These are phyloP conservation scores for Venturia oleaginea DNA, from an alignment of 2,329 filamentous ascomycete genomes.

Conservation along the genomic window DNA sequence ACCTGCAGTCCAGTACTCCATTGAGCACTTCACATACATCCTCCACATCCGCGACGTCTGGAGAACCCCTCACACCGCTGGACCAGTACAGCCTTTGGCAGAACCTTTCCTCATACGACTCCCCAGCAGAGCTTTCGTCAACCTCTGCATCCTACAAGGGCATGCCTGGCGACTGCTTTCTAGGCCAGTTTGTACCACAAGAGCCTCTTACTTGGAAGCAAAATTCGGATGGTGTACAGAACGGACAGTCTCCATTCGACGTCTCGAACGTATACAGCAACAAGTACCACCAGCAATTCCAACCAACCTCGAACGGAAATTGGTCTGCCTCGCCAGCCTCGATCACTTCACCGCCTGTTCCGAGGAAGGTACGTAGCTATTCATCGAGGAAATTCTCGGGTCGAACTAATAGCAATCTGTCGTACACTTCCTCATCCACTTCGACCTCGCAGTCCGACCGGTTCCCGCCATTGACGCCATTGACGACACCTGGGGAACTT, in stretches of 20 bases:
- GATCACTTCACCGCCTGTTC: not conserved
- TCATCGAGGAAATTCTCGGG: not conserved
- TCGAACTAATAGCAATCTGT: not conserved
- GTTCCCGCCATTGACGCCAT: not conserved
- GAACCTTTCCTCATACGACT: not conserved
- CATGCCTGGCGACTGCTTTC: not conserved
- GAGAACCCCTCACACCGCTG: not conserved
- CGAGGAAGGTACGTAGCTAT: not conserved
- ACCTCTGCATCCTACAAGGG: not conserved
- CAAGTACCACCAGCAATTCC: not conserved
- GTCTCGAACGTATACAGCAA: not conserved
- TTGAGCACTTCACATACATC: not conserved
- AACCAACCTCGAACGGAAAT: not conserved
- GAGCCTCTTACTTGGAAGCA: not conserved
- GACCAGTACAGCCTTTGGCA: not conserved
- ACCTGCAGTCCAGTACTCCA: not conserved
- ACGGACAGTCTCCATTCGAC: not conserved
- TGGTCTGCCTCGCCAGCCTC: not conserved
- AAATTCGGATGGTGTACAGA: not conserved
- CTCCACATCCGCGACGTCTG: not conserved
- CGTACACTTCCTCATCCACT: not conserved
- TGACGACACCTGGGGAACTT: not conserved
- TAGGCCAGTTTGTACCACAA: not conserved
- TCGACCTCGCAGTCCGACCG: not conserved
- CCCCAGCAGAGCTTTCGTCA: not conserved